Base-by-base conservation (phyloP, 2,329 filamentous ascomycete species). In the Ophiognomonia clavigignenti-juglandacearum region DNA sequence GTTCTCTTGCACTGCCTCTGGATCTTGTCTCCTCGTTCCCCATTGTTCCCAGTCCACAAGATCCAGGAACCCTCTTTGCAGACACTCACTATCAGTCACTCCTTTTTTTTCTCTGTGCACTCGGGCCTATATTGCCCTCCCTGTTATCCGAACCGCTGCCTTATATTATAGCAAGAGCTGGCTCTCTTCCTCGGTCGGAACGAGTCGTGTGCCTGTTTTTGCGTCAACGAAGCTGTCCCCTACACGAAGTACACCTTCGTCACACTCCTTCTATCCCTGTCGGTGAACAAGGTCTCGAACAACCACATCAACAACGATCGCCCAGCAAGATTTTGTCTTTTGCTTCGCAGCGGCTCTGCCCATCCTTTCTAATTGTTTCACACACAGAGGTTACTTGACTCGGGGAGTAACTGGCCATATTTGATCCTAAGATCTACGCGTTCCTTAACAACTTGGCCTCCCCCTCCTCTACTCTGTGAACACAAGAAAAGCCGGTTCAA, bases 141-240 rank as follows among this genome's bases (percentile, higher is more conserved):
- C 61, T 64, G 64, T 68, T 36, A 20, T 67, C 67, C 67, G 67
- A 16, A 61, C 59, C 60, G 63, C 61, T 65, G 63, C 62, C 67
- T 65, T 71, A 71, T 71, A 71, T 62, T 59, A 66, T 61, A 63
- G 65, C 71, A 71, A 70, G 73, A 78, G 74, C 74, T 75, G 74
- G 75, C 68, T 75, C 74, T 77, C 71, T 74, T 64, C 64, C 59
- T 58, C 58, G 64, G 65, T 62, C 61, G 61, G 64, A 68, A 59
- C 59, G 65, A 65, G 63, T 62, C 63, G 57, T 58, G 61, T 61
- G 59, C 58, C 57, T 20, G 26, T 35, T 41, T 45, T 42, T 24
- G 48, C 46, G 59, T 59, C 57, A 54, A 70, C 68, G 67, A 70
- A 70, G 66, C 66, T 64, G 58, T 61, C 64, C 61, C 60, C 60